Conservation (phyloP, 106 monocot genomes). For the Dendrobium chrysotoxum region DNA sequence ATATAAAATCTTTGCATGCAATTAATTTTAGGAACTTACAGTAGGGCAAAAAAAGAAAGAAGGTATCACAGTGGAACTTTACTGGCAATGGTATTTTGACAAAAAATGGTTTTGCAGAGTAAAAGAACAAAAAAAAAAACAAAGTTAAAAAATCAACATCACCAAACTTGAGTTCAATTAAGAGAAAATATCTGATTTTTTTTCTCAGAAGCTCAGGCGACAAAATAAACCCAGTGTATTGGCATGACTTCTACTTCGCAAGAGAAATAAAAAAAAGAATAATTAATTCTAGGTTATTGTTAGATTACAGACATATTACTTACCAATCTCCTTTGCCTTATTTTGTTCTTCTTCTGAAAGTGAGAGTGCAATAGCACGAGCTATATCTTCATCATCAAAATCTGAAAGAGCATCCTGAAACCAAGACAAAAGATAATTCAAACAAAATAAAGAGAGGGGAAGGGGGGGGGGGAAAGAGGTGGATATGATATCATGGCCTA, state of each 20-base stretch:
- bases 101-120: not conserved
- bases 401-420: constrained; percentile 29
- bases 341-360: constrained; percentile 65
- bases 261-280: not conserved
- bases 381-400: constrained; percentile 55
- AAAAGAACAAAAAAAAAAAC: not conserved
- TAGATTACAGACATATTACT: constrained; percentile 8
- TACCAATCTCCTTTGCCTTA: constrained; percentile 45
- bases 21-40: no score
- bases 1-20: no score
- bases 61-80: no score
- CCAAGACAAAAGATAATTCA: constrained; percentile 1
- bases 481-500: no score
- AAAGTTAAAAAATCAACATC: not conserved
- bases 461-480: not conserved
- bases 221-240: not conserved
- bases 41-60: no score
- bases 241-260: not conserved
- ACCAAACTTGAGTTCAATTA: not conserved
- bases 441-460: not conserved
- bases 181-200: not conserved
- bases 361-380: constrained; percentile 66
- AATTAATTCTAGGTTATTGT: not conserved
- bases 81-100: no score
- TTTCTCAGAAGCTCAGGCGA: not conserved